Base-by-base conservation (phyloP, 2,329 filamentous ascomycete genomes). In the Beauveria rudraprayagi region DNA sequence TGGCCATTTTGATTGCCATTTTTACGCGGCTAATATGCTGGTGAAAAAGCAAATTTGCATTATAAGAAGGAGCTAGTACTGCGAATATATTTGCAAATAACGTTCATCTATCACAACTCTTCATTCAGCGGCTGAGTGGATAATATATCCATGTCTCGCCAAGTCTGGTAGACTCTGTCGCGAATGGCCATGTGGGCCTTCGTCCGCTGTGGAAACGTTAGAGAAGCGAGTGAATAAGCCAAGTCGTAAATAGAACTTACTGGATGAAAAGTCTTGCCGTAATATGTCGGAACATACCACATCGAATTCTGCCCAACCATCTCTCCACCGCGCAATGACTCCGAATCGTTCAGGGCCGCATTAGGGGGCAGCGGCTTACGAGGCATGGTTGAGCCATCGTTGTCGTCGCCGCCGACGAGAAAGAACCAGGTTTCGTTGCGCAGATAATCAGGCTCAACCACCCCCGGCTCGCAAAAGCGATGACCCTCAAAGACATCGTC, bases 361-460 rank as follows among this genome's bases (percentile, higher is more conserved):
- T 53, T 52, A 0, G 67, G 65, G 6, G 70, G 56, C 11, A 77
- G 63, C 2, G 59, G 51, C 10, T 48, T 44, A n/a, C 56, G 59
- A 8, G 59, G 59, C 51, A 61, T 60, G 63, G 63, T 28, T 59
- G 64, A 48, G 50, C 62, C 59, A 34, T 63, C 69, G 56, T 78
- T 78, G 57, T 80, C 78, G 3, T 65, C 62, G 2, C 76, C 78
- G 5, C 77, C 77, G 3, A 79, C 76, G 28, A 78, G 72, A 63
- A 80, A 80, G 63, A 80, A 80, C 76, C 76, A 80, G 0, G 76
- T 80, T 24, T 77, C 76, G 22, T 69, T 70, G 34, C 76, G 71
- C 5, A 66, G 64, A 60, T 78, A 78, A 55, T 77, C 77, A 6
- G 78, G 78, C 65, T 80, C 78, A 14, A 65, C 67, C 4, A 76